phyloP scores from a whole-genome alignment of 495 filamentous ascomycete genomes.

The Beverwykella pulmonaria region DNA sequence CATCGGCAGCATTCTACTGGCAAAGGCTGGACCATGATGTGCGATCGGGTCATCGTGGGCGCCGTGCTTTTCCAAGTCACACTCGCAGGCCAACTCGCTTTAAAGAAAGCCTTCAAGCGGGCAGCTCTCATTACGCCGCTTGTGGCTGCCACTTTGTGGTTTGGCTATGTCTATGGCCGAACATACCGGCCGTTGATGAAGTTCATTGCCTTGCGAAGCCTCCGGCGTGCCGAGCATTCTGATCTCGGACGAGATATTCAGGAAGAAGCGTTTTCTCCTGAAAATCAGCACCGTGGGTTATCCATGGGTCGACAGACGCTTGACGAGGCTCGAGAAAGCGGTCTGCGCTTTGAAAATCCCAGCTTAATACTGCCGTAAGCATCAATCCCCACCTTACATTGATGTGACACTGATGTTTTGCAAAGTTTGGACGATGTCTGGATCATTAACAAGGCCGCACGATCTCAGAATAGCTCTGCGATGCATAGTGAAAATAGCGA shows the following conservation, averaged over 20 bases:
- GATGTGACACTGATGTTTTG: constrained; percentile 10
- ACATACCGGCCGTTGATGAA: constrained; percentile 84
- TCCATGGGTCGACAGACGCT: constrained; percentile 55
- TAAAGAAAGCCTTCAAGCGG: constrained; percentile 68
- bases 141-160: constrained; percentile 78
- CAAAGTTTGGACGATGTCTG: constrained; percentile 45
- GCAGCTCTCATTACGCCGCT: constrained; percentile 76
- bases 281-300: constrained; percentile 7
- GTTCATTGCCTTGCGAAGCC: constrained; percentile 88
- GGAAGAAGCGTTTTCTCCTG: constrained; percentile 21
- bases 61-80: constrained; percentile 85
- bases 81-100: constrained; percentile 82
- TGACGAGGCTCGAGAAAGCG: constrained; percentile 69
- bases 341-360: constrained; percentile 71
- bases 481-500: constrained; percentile 20
- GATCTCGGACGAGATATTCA: constrained; percentile 31
- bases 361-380: constrained; percentile 68
- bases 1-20: constrained; percentile 94
- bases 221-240: constrained; percentile 59
- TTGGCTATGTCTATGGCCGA: constrained; percentile 70
- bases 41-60: constrained; percentile 82
- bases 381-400: not conserved
- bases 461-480: constrained; percentile 28
- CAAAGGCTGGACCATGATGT: constrained; percentile 92
- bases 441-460: constrained; percentile 43